Percentiles rank a stretch among this genome's conserved stretches.
phyloP scores from a whole-genome alignment of 2,329 filamentous ascomycete genomes.

The Trichoderma guizhouense region DNA sequence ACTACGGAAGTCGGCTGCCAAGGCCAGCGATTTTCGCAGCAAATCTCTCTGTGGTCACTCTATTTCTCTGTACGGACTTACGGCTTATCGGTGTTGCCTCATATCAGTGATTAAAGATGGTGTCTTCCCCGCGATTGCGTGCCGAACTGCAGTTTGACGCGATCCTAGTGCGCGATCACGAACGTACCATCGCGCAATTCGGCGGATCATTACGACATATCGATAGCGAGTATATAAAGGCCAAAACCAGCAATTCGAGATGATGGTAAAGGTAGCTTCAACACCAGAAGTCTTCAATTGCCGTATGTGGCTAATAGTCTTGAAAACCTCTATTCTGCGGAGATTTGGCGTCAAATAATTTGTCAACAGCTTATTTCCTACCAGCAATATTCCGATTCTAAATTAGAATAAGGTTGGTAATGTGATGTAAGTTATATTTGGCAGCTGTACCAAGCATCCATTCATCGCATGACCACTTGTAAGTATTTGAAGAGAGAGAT shows the following conservation, averaged over 20 bases:
- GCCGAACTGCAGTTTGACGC: slow-evolving; percentile 12
- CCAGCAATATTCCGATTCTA: neutral
- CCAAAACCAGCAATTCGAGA: neutral
- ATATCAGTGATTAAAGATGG: neutral
- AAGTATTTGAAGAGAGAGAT: neutral
- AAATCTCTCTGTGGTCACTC: neutral
- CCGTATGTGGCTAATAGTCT: neutral
- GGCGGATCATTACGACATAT: neutral
- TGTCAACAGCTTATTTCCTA: neutral
- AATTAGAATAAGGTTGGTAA: neutral
- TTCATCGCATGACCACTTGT: neutral
- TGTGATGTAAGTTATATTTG: neutral
- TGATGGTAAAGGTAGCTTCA: neutral
- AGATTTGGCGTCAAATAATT: neutral
- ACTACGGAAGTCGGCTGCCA: slow-evolving; percentile 3
- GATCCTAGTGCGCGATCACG: slow-evolving; percentile 2
- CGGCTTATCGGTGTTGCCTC: neutral
- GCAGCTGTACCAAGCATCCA: neutral
- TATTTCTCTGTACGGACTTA: neutral
- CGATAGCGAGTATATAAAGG: neutral
- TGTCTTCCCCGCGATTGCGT: slow-evolving; percentile 17
- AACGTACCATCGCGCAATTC: slow-evolving; percentile 8
- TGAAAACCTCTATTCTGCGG: too few species aligned
- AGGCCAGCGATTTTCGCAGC: neutral
- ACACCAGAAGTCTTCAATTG: neutral